Conservation (phyloP, 805 yeast species). For the Candida saitoana region DNA sequence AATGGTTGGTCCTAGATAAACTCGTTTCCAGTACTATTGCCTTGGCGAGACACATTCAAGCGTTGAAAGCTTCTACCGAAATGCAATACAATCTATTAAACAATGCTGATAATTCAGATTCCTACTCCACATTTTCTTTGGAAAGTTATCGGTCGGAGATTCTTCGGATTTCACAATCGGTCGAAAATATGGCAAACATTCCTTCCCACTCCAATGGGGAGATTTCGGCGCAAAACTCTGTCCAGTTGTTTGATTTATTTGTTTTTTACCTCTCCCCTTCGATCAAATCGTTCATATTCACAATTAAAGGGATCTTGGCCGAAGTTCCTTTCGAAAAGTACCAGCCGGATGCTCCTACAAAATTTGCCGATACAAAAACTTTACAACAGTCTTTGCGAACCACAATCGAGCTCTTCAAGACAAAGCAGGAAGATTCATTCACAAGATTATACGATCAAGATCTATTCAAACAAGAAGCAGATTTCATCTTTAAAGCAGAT, state of each 20-base stretch:
- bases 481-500: conserved; percentile 45
- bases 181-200: conserved; percentile 26
- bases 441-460: conserved; percentile 54
- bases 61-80: conserved; percentile 63
- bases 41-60: conserved; percentile 57
- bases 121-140: conserved; percentile 17
- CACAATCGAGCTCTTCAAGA: conserved; percentile 54
- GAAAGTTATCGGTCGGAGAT: conserved; percentile 18
- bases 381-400: conserved; percentile 43
- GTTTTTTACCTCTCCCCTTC: conserved; percentile 71
- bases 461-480: conserved; percentile 35
- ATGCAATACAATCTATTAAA: conserved; percentile 58
- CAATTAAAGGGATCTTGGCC: conserved; percentile 56
- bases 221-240: conserved; percentile 24
- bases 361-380: conserved; percentile 39
- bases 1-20: conserved; percentile 41
- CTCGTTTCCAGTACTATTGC: conserved; percentile 51
- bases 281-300: conserved; percentile 58
- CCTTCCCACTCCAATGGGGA: conserved; percentile 18
- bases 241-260: conserved; percentile 60
- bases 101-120: conserved; percentile 11
- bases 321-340: conserved; percentile 53
- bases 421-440: conserved; percentile 55
- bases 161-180: conserved; percentile 20
- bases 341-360: conserved; percentile 18